Evolutionary conservation across 202 grass and related monocot species (phyloP).

Genomic region (Zoysia matrella): DNA sequence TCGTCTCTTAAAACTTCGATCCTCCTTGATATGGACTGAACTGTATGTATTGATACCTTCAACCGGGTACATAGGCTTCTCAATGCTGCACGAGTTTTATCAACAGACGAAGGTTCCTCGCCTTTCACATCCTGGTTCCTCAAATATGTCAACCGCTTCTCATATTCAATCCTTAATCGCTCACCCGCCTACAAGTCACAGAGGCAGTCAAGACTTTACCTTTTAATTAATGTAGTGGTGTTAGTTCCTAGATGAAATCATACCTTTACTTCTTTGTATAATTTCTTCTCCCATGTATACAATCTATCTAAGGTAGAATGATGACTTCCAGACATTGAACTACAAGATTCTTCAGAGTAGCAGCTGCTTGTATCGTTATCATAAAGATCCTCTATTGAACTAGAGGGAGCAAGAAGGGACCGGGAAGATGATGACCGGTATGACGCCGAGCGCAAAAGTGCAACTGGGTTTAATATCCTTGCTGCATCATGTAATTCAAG

Average conservation of each 20-base stretch:
- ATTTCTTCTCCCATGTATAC: slow-evolving; percentile 98
- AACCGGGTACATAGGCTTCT: slow-evolving; percentile 77
- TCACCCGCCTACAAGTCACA: slow-evolving; percentile 75
- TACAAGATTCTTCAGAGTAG: slow-evolving; percentile 86
- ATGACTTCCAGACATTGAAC: slow-evolving; percentile 78
- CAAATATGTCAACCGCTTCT: slow-evolving; percentile 82
- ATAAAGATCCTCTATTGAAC: slow-evolving; percentile 84
- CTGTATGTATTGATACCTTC: slow-evolving; percentile 94
- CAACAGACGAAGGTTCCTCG: slow-evolving; percentile 66
- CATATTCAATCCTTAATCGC: slow-evolving; percentile 86
- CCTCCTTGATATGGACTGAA: slow-evolving; percentile 89
- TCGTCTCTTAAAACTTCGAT: slow-evolving; percentile 88
- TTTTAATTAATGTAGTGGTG: slow-evolving; percentile 1
- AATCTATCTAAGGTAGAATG: slow-evolving; percentile 89
- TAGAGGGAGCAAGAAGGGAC: slow-evolving; percentile 70
- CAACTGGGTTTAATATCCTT: slow-evolving; percentile 85
- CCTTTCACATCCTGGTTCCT: slow-evolving; percentile 74
- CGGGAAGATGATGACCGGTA: slow-evolving; percentile 83
- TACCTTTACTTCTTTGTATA: slow-evolving; percentile 99
- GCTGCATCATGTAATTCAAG: slow-evolving; percentile 55
- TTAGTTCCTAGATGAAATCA: slow-evolving; percentile 29
- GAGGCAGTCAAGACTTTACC: slow-evolving; percentile 22
- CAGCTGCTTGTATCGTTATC: slow-evolving; percentile 89
- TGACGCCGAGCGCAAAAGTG: slow-evolving; percentile 73
- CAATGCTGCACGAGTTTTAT: slow-evolving; percentile 68